These are phyloP conservation scores for Phytopythium cucurbitacearum DNA, from an alignment of 352 stramenopile species.

Conservation along the genomic window DNA sequence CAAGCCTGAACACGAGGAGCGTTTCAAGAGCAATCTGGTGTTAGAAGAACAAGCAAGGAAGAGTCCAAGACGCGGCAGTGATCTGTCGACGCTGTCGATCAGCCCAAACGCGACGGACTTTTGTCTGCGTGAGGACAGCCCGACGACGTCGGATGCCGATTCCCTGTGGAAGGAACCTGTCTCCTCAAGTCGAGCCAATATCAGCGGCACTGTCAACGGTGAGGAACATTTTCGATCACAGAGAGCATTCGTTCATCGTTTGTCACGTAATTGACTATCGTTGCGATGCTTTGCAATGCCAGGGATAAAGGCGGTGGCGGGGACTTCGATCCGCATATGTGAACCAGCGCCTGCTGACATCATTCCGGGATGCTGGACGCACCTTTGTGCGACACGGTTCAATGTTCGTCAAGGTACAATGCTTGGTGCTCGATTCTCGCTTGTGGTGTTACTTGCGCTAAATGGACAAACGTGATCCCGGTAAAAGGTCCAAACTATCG, in stretches of 20 bases:
- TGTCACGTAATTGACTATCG: not conserved
- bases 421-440: too few relatives aligned
- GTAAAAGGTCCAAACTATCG: slow-evolving; percentile 67
- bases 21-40: too few relatives aligned
- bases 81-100: too few relatives aligned
- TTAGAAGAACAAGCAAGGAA: too few relatives aligned
- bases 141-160: not conserved
- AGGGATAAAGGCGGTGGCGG: slow-evolving; percentile 40
- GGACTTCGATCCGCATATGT: slow-evolving; percentile 53
- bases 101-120: not conserved
- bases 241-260: not conserved
- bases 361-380: slow-evolving; percentile 49
- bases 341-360: slow-evolving; percentile 23
- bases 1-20: not conserved
- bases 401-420: slow-evolving; percentile 71
- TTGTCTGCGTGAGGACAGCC: not conserved
- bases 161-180: not conserved
- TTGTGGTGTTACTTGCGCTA: not conserved
- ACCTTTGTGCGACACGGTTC: slow-evolving; percentile 63
- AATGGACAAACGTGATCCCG: not conserved
- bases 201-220: slow-evolving; percentile 5
- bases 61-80: not conserved
- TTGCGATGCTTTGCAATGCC: not conserved
- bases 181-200: not conserved
- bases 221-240: not conserved